A percentile compares a stretch with the other conserved stretches of the same genome.
These are phyloP conservation scores for Stachybotrys chartarum DNA, from an alignment of 2,329 filamentous ascomycete species.

Conservation along the genomic window DNA sequence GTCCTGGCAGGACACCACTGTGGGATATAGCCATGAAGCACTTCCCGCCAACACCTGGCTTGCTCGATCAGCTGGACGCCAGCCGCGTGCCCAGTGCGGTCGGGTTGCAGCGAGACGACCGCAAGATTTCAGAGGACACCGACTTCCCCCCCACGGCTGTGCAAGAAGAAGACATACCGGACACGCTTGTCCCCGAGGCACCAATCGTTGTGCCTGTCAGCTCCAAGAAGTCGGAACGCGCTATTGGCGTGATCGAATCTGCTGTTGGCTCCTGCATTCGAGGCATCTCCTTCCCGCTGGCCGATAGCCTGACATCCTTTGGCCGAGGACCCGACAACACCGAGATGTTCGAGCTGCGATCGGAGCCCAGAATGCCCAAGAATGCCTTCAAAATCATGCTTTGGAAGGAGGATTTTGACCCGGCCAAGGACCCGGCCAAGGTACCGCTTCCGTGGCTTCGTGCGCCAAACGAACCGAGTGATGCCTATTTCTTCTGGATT, in stretches of 20 bases:
- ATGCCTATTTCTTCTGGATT: slow-evolving; percentile 63
- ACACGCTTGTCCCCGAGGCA: slow-evolving; percentile 26
- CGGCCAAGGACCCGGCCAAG: slow-evolving; percentile 46
- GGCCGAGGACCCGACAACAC: slow-evolving; percentile 67
- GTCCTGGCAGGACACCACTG: slow-evolving; percentile 40
- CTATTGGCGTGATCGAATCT: slow-evolving; percentile 60
- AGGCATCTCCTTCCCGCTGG: slow-evolving; percentile 57
- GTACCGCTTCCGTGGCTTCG: slow-evolving; percentile 38
- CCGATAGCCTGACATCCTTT: slow-evolving; percentile 65
- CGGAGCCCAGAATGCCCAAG: slow-evolving; percentile 71
- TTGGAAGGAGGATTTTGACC: slow-evolving; percentile 62
- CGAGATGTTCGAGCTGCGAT: slow-evolving; percentile 51
- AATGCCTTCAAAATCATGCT: slow-evolving; percentile 73
- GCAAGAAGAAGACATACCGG: slow-evolving; percentile 16
- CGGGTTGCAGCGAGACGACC: slow-evolving; percentile 16
- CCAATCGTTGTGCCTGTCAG: slow-evolving; percentile 28
- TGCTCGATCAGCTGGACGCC: slow-evolving; percentile 5
- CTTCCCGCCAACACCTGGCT: slow-evolving; percentile 38
- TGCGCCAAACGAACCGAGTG: slow-evolving; percentile 29
- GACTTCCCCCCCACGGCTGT: slow-evolving; percentile 24
- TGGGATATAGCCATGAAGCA: slow-evolving; percentile 53
- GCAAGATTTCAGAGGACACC: slow-evolving; percentile 15
- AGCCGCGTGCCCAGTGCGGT: neutral
- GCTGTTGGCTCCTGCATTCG: slow-evolving; percentile 57
- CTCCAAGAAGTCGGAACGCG: slow-evolving; percentile 21